These are phyloP conservation scores for Entophlyctis helioformis DNA, from an alignment of 192 early-diverging fungal species.

Conservation along the genomic window DNA sequence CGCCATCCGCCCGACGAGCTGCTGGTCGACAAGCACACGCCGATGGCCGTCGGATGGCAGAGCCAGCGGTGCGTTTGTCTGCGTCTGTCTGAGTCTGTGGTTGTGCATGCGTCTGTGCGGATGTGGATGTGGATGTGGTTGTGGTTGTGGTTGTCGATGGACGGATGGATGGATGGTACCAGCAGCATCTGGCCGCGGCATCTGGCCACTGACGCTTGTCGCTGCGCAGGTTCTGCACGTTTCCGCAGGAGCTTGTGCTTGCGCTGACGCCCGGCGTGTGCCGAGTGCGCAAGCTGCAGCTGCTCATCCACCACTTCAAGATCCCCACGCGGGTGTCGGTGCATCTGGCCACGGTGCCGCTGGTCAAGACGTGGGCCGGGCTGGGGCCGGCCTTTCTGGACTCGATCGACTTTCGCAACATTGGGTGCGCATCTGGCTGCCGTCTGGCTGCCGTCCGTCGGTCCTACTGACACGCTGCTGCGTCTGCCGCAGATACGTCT, in stretches of 20 bases:
- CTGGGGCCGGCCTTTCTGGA: too few relatives aligned
- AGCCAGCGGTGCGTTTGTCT: conserved; percentile 21
- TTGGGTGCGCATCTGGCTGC: too few relatives aligned
- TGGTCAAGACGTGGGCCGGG: conserved; percentile 1
- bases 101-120: too few relatives aligned
- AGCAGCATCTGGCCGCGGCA: not conserved
- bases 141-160: not conserved
- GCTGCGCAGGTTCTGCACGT: conserved; percentile 50
- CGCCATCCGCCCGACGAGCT: conserved; percentile 22
- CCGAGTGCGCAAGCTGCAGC: conserved; percentile 51
- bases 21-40: conserved; percentile 5
- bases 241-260: conserved; percentile 58
- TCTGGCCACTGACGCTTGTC: not conserved
- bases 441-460: too few relatives aligned
- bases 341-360: not conserved
- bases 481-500: conserved; percentile 49
- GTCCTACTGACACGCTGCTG: not conserved
- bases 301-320: conserved; percentile 69
- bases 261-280: conserved; percentile 37
- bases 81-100: too few relatives aligned
- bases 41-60: conserved; percentile 30
- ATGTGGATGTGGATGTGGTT: not conserved
- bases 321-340: conserved; percentile 59
- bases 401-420: too few relatives aligned
- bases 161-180: not conserved